Evolutionary conservation across 1,284 basidiomycete genomes (phyloP), one percentile per base, ranked within the genome.

Genomic region (Phellopilus nigrolimitatus): DNA sequence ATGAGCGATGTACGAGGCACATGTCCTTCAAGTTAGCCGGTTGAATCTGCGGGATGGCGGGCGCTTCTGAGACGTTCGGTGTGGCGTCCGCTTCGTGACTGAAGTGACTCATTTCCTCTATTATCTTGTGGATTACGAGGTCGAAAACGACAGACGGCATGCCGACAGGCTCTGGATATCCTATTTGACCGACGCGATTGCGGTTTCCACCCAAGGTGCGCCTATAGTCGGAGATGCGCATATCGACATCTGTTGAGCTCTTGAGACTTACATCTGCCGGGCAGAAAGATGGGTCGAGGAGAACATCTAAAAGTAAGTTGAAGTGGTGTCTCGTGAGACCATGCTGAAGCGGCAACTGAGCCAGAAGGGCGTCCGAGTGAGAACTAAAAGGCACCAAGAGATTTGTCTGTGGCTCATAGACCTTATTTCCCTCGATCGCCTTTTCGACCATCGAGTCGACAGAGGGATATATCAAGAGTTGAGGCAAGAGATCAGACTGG

Each of bases 331-430:
- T 38, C 22, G 38, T 17, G 28, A 47, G 24, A 4, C 45, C 45
- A 12, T 42, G 15, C 19, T 53, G 44, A 15, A 47, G 39, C 8
- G 33, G 25, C 21, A 53, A 21, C 25, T 43, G 45, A 8, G 51
- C 51, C 4, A 53, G 5, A 15, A 53, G 51, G 9, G 51, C 38
- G 31, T 53, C 51, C 17, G 51, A 48, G n/a, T 47, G 34, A 6
- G 51, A 41, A 7, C 36, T 37, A 25, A 53, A 53, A 9, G 37
- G 28, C n/a, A 53, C 31, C 21, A 25, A 40, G 45, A 47, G 40
- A 6, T 33, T 19, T 10, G 42, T 43, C 21, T 44, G 24, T 10
- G 49, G 49, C 22, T 51, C 49, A 19, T 37, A 37, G 34, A 15
- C 13, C 34, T 37, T 2, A 15, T 37, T 37, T 17, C 34, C 34